phyloP scores from a whole-genome alignment of 176 grass and related monocot genomes.

The Bonia amplexicaulis region DNA sequence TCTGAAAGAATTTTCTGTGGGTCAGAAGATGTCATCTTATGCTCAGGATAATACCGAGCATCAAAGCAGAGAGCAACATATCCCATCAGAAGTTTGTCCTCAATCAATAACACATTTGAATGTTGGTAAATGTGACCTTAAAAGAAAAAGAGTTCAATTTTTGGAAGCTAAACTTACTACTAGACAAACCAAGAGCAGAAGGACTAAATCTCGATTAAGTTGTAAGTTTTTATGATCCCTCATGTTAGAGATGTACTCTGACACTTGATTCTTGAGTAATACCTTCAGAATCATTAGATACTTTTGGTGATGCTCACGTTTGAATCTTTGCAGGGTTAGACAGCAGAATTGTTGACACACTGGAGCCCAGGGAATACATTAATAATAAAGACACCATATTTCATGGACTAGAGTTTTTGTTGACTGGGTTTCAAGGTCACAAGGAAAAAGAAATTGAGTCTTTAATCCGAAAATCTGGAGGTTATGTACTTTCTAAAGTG shows the following conservation, averaged over 20 bases:
- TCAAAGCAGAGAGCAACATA: slow-evolving; percentile 17
- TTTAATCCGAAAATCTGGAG: slow-evolving; percentile 56
- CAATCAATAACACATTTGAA: slow-evolving; percentile 11
- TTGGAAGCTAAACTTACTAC: slow-evolving; percentile 43
- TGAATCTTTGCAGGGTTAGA: slow-evolving; percentile 41
- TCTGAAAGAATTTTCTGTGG: slow-evolving; percentile 20
- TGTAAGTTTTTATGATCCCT: slow-evolving; percentile 50
- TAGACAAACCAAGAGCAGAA: slow-evolving; percentile 40
- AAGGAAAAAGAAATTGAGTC: slow-evolving; percentile 71
- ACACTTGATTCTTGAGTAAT: neutral
- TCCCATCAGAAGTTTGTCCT: slow-evolving; percentile 7
- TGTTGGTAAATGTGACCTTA: slow-evolving; percentile 26
- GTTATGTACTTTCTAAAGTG: slow-evolving; percentile 67
- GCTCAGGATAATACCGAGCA: slow-evolving; percentile 10
- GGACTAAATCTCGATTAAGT: slow-evolving; percentile 35
- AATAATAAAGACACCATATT: slow-evolving; percentile 56
- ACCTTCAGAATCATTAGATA: neutral
- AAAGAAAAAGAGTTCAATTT: slow-evolving; percentile 67
- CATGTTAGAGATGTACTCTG: neutral
- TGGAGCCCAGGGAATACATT: slow-evolving; percentile 7
- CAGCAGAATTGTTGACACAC: slow-evolving; percentile 6
- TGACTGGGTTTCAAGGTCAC: slow-evolving; percentile 72
- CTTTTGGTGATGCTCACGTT: slow-evolving; percentile 9
- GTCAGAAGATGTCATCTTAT: slow-evolving; percentile 25
- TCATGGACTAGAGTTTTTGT: slow-evolving; percentile 75